phyloP scores from a whole-genome alignment of 805 yeast genomes.

The Torulaspora franciscae region DNA sequence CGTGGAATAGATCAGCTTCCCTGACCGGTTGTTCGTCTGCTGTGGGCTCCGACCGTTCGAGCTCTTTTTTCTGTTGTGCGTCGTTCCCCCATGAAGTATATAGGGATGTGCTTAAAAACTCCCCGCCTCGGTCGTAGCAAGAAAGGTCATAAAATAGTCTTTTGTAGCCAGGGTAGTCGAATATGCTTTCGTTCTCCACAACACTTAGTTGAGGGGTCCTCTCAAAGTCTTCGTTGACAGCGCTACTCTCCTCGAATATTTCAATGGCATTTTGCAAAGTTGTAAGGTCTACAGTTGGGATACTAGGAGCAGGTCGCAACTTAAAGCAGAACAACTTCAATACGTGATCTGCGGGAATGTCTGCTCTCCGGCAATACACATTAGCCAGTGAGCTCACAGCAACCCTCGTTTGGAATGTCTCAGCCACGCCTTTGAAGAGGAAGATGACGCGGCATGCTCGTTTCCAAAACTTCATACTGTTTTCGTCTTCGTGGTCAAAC shows the following conservation, averaged over 20 bases:
- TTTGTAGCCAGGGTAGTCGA: constrained; percentile 34
- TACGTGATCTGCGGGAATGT: constrained; percentile 15
- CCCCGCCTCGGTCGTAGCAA: constrained; percentile 35
- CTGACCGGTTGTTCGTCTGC: background rate
- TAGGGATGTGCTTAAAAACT: constrained; percentile 32
- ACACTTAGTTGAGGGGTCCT: constrained; percentile 27
- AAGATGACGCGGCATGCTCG: constrained; percentile 32
- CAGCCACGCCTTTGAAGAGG: constrained; percentile 31
- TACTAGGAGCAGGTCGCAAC: constrained; percentile 6
- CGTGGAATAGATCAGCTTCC: constrained; percentile 10
- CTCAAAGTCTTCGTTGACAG: constrained; percentile 22
- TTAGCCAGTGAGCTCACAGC: constrained; percentile 14
- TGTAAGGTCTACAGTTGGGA: constrained; percentile 1
- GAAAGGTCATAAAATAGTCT: constrained; percentile 26
- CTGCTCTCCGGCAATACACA: constrained; percentile 16
- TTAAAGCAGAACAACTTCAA: constrained; percentile 27
- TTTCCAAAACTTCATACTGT: constrained; percentile 34
- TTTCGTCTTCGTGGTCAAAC: constrained; percentile 38
- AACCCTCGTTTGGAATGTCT: constrained; percentile 16
- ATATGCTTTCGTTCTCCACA: constrained; percentile 27
- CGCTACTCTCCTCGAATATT: constrained; percentile 21
- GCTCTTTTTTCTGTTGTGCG: background rate
- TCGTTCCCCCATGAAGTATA: constrained; percentile 26
- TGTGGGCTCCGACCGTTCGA: background rate
- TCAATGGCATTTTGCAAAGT: constrained; percentile 7